Percentiles rank a stretch among this genome's conserved stretches.
These are phyloP conservation scores for Myxozyma mucilagina DNA, from an alignment of 805 yeast genomes.

Conservation along the genomic window DNA sequence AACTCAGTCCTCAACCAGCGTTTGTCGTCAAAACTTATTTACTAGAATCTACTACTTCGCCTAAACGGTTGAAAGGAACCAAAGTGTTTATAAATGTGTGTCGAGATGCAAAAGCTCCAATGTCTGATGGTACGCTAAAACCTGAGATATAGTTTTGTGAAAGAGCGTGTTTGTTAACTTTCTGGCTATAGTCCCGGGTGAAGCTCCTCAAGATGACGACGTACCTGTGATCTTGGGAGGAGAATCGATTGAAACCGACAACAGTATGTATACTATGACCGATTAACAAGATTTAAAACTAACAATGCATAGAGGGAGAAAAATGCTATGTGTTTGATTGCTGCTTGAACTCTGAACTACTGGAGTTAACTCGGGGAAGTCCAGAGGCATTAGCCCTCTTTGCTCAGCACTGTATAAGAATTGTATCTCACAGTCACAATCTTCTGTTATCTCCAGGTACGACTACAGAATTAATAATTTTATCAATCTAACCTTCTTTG, in stretches of 20 bases:
- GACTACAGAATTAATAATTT: too few species aligned
- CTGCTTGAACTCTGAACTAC: slow-evolving; percentile 64
- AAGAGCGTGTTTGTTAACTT: background rate
- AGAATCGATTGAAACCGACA: slow-evolving; percentile 58
- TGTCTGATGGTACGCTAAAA: slow-evolving; percentile 48
- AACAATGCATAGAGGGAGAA: slow-evolving; percentile 45
- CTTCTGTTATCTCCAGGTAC: slow-evolving; percentile 54
- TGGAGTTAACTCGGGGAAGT: slow-evolving; percentile 61
- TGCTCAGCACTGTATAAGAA: slow-evolving; percentile 81
- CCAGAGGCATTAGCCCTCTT: slow-evolving; percentile 62
- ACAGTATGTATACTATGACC: slow-evolving; percentile 42
- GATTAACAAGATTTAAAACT: background rate
- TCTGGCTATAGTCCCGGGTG: background rate
- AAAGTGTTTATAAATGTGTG: slow-evolving; percentile 82
- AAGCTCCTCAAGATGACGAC: slow-evolving; percentile 3
- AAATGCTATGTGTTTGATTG: slow-evolving; percentile 74
- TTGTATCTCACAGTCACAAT: slow-evolving; percentile 60
- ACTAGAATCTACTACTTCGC: slow-evolving; percentile 40
- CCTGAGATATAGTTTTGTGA: too few species aligned
- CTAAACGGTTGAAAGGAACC: slow-evolving; percentile 42
- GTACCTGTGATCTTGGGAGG: slow-evolving; percentile 72
- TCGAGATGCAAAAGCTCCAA: slow-evolving; percentile 62
- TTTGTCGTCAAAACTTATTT: slow-evolving; percentile 72
- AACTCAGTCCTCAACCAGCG: slow-evolving; percentile 58
- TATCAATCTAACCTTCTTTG: background rate